Evolutionary conservation across 257 asterid genomes (phyloP), one percentile per base, ranked within the genome.

Genomic region (Mitragyna speciosa): DNA sequence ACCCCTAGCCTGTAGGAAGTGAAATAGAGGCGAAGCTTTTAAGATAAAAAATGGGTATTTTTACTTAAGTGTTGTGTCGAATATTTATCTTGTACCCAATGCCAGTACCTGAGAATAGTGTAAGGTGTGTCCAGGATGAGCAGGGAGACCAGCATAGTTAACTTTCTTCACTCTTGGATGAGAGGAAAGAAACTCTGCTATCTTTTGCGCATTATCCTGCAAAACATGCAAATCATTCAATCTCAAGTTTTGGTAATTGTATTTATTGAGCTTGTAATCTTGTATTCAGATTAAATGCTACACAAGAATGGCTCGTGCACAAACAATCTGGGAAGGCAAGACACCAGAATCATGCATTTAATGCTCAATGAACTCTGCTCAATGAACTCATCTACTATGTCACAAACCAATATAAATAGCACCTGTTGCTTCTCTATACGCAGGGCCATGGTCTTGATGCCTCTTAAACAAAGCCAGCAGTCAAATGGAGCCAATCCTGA

Each of bases 401-500:
- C 12, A 59, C 33, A 49, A n/a, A 70, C 73, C 78, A 63, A 70
- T 47, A 17, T 48, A 52, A 73, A 43, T 12, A 49, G 66, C 30
- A 90, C 98, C 94, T 95, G 96, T 80, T 93, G 99, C 89, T 93
- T 95, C 86, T 92, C 96, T 58, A 95, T 92, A 47, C 99, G 96
- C 65, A 89, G 83, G 26, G 91, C 92, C 99, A 93, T 93, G 51
- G 98, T 93, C 86, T 93, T 91, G 80, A 91, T 89, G 86, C 98
- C 97, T 88, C 98, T 87, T 86, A 95, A 86, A 87, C 97, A 92
- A n/a, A 95, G 91, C 97, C 99, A 95, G 79, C 99, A 95, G 87
- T 93, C 98, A 65, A 95, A 95, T 75, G 99, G 98, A 79, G 98
- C 94, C 86, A 93, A 87, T 43, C 98, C 97, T 9, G 99, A 84